phyloP scores from a whole-genome alignment of 441 rosid genomes.

The Pelargonium citronellum region DNA sequence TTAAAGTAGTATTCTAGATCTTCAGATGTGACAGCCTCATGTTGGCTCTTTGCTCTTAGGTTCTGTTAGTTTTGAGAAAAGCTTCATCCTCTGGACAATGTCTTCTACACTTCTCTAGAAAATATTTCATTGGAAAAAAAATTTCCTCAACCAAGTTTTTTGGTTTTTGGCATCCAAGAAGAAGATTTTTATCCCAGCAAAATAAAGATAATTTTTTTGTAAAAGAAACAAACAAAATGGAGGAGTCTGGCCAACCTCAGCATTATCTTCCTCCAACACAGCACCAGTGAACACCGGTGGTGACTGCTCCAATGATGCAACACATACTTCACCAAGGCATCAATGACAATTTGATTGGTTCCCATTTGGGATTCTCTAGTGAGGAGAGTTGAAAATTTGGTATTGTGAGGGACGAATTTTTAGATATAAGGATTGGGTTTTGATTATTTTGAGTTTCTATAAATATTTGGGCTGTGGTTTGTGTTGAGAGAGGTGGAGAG shows the following conservation, averaged over 20 bases:
- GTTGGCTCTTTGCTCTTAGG: neutral
- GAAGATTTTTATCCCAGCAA: neutral
- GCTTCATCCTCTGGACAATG: neutral
- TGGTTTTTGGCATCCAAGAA: neutral
- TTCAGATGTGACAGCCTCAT: neutral
- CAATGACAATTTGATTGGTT: too few species aligned
- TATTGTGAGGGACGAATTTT: neutral
- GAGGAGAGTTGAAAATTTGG: neutral
- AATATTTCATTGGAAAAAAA: neutral
- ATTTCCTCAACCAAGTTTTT: neutral
- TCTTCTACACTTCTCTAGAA: neutral
- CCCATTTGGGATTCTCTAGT: too few species aligned
- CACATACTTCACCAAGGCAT: neutral
- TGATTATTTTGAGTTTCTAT: neutral
- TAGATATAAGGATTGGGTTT: neutral
- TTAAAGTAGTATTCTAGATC: constrained; percentile 10
- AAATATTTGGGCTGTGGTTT: neutral
- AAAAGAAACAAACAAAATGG: neutral
- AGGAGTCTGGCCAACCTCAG: neutral
- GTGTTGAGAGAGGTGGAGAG: neutral
- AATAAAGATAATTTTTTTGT: neutral
- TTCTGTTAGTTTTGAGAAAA: neutral
- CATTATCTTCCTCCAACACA: neutral
- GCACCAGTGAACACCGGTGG: neutral
- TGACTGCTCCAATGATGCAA: neutral